These are phyloP conservation scores for Lipomyces sp. DNA, from an alignment of 805 yeast species.

Conservation along the genomic window DNA sequence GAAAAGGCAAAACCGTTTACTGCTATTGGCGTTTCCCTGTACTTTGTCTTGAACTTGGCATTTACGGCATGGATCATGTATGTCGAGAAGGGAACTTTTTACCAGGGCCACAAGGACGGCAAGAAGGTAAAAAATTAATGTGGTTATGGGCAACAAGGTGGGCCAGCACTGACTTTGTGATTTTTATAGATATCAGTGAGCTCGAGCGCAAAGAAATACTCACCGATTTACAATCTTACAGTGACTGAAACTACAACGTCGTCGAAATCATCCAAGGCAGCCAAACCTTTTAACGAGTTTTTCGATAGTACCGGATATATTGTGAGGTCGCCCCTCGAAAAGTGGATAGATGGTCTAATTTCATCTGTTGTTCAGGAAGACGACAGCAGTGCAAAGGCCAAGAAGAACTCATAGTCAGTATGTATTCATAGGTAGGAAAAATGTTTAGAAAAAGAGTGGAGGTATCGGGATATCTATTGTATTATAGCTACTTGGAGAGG, in stretches of 20 bases:
- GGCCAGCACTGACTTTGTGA: not conserved
- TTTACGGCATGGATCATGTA: slow-evolving; percentile 40
- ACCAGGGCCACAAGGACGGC: slow-evolving; percentile 40
- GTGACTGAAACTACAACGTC: slow-evolving; percentile 9
- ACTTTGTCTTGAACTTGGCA: slow-evolving; percentile 40
- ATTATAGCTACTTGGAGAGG: no score
- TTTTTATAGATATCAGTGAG: slow-evolving; percentile 24
- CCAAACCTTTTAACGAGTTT: slow-evolving; percentile 28
- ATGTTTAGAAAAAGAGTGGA: no score
- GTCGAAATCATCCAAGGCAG: slow-evolving; percentile 11
- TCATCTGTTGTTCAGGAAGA: not conserved
- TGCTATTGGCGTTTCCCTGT: slow-evolving; percentile 42
- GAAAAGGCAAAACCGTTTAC: slow-evolving; percentile 39
- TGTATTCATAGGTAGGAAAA: no score
- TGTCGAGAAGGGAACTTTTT: slow-evolving; percentile 42
- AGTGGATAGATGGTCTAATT: slow-evolving; percentile 24
- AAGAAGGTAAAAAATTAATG: slow-evolving; percentile 19
- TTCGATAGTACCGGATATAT: slow-evolving; percentile 32
- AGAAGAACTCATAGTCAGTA: not conserved
- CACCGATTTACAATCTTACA: slow-evolving; percentile 31
- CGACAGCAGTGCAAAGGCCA: not conserved
- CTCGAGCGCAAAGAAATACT: slow-evolving; percentile 21
- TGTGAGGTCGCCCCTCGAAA: slow-evolving; percentile 23
- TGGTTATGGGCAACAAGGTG: not conserved
- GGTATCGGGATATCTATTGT: no score